Base-by-base conservation (phyloP, 2,329 filamentous ascomycete species). In the Hymenoscyphus albidus region DNA sequence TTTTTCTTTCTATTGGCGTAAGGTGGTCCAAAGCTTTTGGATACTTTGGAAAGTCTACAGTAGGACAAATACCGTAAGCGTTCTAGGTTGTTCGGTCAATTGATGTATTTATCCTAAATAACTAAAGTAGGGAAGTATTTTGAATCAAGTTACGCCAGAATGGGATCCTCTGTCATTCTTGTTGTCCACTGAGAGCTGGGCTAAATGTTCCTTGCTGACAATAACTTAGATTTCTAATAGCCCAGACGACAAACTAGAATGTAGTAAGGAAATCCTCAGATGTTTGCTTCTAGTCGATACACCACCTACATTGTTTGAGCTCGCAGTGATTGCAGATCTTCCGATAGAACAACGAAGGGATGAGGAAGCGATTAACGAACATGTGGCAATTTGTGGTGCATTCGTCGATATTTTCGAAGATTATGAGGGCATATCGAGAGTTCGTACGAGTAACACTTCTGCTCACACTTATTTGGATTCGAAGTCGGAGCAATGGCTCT, bases 301-400 rank as follows among this genome's bases (percentile, higher is more conserved):
- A n/a, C 58, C 58, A 48, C 58, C 58, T 32, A 48, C 58, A 40
- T 14, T 60, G 31, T 42, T 32, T 14, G 58, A 60, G 31, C 40
- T 60, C 2, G 58, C 58, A 14, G 58, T 60, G 27, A 60, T 60
- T 48, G 58, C 58, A n/a, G 58, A 60, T 35, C 58, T 60, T 18
- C 58, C 58, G 4, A 40, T 2, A 40, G 32, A 22, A 12, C 32
- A 58, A 39, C 58, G 58, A 4, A 27, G 35, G 38, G 40, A 60
- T 13, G 58, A 38, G 18, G 58, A 60, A n/a, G 58, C 58, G 1
- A 60, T 60, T 2, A 60, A 48, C 2, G 35, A 27, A 3, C 58
- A 60, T 16, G 39, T 60, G 14, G 10, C 39, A 14, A 40, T 16
- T 32, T 60, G 58, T 32, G 58, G 58, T n/a, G 58, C 58, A 27